Base-by-base conservation (phyloP, 1,284 basidiomycete genomes). In the Melampsora larici-populina region DNA sequence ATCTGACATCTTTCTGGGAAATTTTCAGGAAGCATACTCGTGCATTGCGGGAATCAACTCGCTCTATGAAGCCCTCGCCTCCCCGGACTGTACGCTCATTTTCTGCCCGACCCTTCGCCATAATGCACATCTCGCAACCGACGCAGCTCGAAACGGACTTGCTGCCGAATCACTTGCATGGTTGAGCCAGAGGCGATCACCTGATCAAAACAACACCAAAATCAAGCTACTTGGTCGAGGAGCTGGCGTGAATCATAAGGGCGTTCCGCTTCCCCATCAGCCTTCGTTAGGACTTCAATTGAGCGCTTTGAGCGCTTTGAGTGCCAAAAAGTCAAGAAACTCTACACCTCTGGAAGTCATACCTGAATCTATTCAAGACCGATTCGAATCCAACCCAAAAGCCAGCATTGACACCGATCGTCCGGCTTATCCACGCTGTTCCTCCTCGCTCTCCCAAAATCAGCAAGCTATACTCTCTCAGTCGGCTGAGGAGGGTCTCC, bases 71-170 rank as follows among this genome's bases (percentile, higher is more conserved):
- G 51, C 36, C 8, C 40, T 72, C 8, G 33, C 70, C 62, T 72
- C 70, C 13, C 24, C 31, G n/a, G 70, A 72, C 29, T 72, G 55
- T 18, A 63, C 70, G 9, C 70, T 72, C 26, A 24, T 72, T 43
- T 72, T 62, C 58, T 72, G 70, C 31, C 70, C 70, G 11, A 72
- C 51, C 9, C 58, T 72, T 18, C 18, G 58, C 7, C 70, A 72
- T 21, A 63, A 24, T n/a, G 51, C 51, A 48, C 33, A 72, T 36
- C 17, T 72, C n/a, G 58, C 51, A 43, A 43, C 24, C 21, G 70
- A 72, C 17, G 55, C 58, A 43, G 31, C 51, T 72, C 70, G 70
- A 26, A 72, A 63, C 21, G 70, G 70, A 63, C 70, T 72, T 8
- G 58, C 58, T 9, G 43, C 29, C 29, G 70, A 72, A n/a, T 72